Conservation (phyloP, 768 basidiomycete species). For the Cytidiella melzeri region DNA sequence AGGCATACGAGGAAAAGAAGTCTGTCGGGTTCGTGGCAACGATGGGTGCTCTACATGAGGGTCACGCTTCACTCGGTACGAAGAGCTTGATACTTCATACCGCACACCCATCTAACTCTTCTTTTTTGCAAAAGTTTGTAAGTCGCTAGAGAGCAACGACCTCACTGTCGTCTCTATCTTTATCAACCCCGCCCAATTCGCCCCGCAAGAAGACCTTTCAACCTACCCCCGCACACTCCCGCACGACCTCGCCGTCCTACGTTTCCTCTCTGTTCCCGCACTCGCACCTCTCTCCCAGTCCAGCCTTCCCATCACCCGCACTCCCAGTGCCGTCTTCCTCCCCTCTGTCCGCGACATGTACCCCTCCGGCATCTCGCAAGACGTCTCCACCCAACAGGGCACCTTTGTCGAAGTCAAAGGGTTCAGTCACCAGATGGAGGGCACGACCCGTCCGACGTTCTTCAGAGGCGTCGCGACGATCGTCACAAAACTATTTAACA, state of each 20-base stretch:
- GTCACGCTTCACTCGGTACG: constrained; percentile 87
- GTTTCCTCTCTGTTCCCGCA: constrained; percentile 16
- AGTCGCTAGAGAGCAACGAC: constrained; percentile 73
- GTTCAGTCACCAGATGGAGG: constrained; percentile 91
- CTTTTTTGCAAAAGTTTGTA: constrained; percentile 53
- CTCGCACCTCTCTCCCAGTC: constrained; percentile 24
- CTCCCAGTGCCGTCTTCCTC: constrained; percentile 67
- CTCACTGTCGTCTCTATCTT: constrained; percentile 92
- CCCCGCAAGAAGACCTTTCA: constrained; percentile 88
- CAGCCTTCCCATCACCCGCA: constrained; percentile 10
- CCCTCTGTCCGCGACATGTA: constrained; percentile 85
- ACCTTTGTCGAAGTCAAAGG: constrained; percentile 93
- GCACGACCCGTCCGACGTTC: constrained; percentile 78
- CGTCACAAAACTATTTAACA: constrained; percentile 92
- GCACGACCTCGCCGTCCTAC: constrained; percentile 61
- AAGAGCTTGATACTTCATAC: too few species aligned
- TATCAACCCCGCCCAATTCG: constrained; percentile 97
- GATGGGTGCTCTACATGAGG: constrained; percentile 95
- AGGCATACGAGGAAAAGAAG: constrained; percentile 49
- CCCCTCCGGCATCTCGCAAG: constrained; percentile 83
- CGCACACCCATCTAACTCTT: neutral
- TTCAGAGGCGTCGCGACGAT: constrained; percentile 95
- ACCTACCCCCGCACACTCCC: constrained; percentile 88
- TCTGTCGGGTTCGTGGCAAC: constrained; percentile 94
- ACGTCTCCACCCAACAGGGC: constrained; percentile 68